These are phyloP conservation scores for Saccharomyces hybrid DNA, from an alignment of 1,139 yeast genomes.

Conservation along the genomic window DNA sequence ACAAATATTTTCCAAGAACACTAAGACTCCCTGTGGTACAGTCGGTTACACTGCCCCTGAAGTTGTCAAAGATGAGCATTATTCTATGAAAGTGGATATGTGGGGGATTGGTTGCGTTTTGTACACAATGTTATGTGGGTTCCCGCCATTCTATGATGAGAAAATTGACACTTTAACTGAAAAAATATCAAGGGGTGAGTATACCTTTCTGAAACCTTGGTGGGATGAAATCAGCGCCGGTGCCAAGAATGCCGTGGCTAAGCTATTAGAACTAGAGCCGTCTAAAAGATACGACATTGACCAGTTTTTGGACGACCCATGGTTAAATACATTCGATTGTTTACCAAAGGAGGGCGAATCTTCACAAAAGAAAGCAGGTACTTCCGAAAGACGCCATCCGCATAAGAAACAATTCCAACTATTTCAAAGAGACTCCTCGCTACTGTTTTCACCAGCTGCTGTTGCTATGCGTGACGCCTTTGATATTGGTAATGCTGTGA, in stretches of 20 bases:
- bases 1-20: conserved; percentile 58
- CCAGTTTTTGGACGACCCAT: conserved; percentile 76
- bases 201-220: conserved; percentile 83
- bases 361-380: conserved; percentile 8
- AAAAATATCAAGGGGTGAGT: conserved; percentile 79
- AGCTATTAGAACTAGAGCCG: conserved; percentile 78
- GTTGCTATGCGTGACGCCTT: conserved; percentile 91
- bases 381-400: conserved; percentile 4
- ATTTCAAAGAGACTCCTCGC: conserved; percentile 19
- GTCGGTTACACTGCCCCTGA: conserved; percentile 94
- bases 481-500: conserved; percentile 90
- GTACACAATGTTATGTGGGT: conserved; percentile 85
- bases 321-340: conserved; percentile 41
- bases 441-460: conserved; percentile 74
- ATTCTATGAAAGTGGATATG: conserved; percentile 87
- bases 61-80: conserved; percentile 76
- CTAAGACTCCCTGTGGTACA: conserved; percentile 86
- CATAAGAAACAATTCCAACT: conserved; percentile 7
- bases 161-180: conserved; percentile 70
- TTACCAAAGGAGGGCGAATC: conserved; percentile 9
- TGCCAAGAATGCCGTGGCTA: conserved; percentile 73
- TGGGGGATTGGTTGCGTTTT: conserved; percentile 95
- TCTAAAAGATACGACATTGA: conserved; percentile 66
- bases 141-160: conserved; percentile 94
- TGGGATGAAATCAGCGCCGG: conserved; percentile 87